phyloP scores from a whole-genome alignment of 192 early-diverging fungal species.

The Podila horticola region DNA sequence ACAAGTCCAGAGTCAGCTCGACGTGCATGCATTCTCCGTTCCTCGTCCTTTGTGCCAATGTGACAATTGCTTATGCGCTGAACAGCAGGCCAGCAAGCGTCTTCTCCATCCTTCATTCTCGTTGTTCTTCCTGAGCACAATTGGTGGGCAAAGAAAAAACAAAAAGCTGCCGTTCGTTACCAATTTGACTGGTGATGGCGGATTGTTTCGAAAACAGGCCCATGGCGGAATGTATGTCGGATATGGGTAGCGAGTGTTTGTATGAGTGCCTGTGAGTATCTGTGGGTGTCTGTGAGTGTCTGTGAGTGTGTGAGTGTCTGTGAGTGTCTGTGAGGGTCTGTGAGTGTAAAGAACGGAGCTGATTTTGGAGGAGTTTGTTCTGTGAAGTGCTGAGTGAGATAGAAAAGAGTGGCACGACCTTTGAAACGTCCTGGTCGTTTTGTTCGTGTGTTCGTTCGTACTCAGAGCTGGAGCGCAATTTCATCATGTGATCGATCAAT shows the following conservation, averaged over 20 bases:
- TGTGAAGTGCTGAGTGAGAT: background rate
- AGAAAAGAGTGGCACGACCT: background rate
- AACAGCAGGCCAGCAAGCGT: background rate
- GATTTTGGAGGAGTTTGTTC: background rate
- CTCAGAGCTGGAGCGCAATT: too few relatives aligned
- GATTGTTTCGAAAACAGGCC: conserved; percentile 42
- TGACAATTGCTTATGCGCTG: background rate
- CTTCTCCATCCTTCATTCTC: too few relatives aligned
- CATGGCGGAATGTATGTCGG: conserved; percentile 20
- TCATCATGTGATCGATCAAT: too few relatives aligned
- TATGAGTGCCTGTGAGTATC: background rate
- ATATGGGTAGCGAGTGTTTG: background rate
- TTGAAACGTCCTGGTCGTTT: too few relatives aligned
- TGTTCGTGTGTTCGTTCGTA: too few relatives aligned
- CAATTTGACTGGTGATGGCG: conserved; percentile 45
- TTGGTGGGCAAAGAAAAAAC: too few relatives aligned
- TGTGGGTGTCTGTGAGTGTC: background rate
- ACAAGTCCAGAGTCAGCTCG: background rate
- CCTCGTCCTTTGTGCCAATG: background rate
- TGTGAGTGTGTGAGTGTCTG: too few relatives aligned
- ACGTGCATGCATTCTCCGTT: too few relatives aligned
- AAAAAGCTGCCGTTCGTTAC: conserved; percentile 12
- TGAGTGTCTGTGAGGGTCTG: too few relatives aligned
- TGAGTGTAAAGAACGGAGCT: background rate
- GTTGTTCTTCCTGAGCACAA: background rate